Evolutionary conservation across 2,329 filamentous ascomycete species (phyloP), one percentile per base, ranked within the genome.

Genomic region (Trichothecium roseum): DNA sequence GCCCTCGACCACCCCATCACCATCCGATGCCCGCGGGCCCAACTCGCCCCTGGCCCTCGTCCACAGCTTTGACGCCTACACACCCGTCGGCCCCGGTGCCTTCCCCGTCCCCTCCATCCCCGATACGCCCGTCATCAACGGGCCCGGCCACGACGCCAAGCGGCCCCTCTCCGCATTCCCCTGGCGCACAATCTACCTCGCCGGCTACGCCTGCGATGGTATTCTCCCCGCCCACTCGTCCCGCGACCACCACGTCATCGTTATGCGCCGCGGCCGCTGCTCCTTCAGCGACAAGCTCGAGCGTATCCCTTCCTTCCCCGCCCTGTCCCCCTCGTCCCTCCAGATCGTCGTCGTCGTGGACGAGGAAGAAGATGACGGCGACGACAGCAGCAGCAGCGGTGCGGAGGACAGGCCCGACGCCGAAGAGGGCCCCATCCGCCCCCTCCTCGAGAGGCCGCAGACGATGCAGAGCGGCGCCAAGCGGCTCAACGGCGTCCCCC

Each of bases 221-320:
- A 61, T 64, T 4, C 56, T 76, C 3, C 68, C 70, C 3, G 66
- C 71, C n/a, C 48, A 54, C 13, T 68, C 64, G 0, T 58, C 69
- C 3, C 65, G 64, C 18, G 57, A 65, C 31, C 68, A 94, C 58
- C 80, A 94, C 35, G 66, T 96, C 40, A 78, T 98, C 40, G 73
- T 94, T 34, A 68, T 96, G 47, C 78, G 74, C 18, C 78, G 91
- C 5, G 89, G 91, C 28, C 78, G 76, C 1, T 98, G 91, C 61
- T 81, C 73, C 17, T 96, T 96, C 56, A 80, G 74, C 26, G 63
- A 81, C 18, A 98, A 98, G 56, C 62, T 96, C 1, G 68, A 72
- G 35, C 88, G 85, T 44, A 87, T 96, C n/a, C 87, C 89, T 1
- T 73, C 75, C 8, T 89, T 80, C 52, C 20, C 20, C 10, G 68